phyloP scores from a whole-genome alignment of 2,329 filamentous ascomycete species.

The Beauveria varroae region DNA sequence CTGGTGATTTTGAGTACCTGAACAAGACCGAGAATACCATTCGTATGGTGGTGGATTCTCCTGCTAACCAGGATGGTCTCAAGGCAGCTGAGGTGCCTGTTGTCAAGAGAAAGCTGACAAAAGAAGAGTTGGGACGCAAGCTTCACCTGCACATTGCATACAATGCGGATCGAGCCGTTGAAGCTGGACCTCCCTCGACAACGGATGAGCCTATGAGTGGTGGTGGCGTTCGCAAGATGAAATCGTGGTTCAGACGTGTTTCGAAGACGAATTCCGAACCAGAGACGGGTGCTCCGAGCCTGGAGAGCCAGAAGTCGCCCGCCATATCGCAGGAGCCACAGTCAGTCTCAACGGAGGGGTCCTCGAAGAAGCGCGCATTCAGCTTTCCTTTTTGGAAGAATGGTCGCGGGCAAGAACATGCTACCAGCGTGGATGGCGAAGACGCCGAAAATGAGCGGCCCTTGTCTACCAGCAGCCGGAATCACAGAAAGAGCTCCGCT shows the following conservation, averaged over 20 bases:
- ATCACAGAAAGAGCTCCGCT: slow-evolving; percentile 15
- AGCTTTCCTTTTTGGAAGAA: slow-evolving; percentile 49
- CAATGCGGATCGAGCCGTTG: slow-evolving; percentile 14
- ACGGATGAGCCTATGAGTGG: slow-evolving; percentile 14
- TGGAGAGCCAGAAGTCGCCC: slow-evolving; percentile 13
- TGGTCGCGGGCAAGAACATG: slow-evolving; percentile 32
- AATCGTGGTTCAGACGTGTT: slow-evolving; percentile 44
- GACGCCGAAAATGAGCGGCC: neutral
- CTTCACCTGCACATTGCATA: slow-evolving; percentile 16
- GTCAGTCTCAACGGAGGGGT: slow-evolving; percentile 17
- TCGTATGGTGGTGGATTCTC: slow-evolving; percentile 39
- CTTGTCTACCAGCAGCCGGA: neutral
- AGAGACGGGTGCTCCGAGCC: neutral
- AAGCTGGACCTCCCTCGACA: slow-evolving; percentile 13
- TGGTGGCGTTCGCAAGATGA: slow-evolving; percentile 34
- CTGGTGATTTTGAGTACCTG: slow-evolving; percentile 36
- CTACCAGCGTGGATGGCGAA: neutral
- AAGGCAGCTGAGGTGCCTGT: slow-evolving; percentile 32
- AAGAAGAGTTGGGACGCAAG: slow-evolving; percentile 17
- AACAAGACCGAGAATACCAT: slow-evolving; percentile 44
- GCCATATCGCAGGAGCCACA: slow-evolving; percentile 17
- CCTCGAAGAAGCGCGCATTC: slow-evolving; percentile 45
- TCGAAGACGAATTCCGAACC: slow-evolving; percentile 27
- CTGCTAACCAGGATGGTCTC: slow-evolving; percentile 31
- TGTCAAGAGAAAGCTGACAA: slow-evolving; percentile 31